Percentiles rank a stretch among this genome's conserved stretches.
These are phyloP conservation scores for Fusarium odoratissimum DNA, from an alignment of 2,329 filamentous ascomycete species.

Conservation along the genomic window DNA sequence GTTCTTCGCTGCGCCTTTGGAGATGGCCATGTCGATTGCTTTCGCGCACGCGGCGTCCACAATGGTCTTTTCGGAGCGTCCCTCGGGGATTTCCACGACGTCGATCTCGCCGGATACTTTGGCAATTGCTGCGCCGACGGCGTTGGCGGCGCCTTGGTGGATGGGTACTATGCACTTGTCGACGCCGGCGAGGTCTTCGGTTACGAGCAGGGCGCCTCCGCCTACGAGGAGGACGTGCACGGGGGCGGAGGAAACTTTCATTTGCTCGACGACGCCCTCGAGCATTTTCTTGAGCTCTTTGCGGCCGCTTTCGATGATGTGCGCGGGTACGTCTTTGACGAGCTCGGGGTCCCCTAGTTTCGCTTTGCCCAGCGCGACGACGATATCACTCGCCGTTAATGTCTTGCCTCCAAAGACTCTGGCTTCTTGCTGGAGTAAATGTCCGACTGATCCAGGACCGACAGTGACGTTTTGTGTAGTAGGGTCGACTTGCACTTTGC, in stretches of 20 bases:
- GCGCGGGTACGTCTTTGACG: conserved; percentile 42
- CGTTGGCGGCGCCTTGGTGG: conserved; percentile 67
- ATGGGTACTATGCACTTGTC: conserved; percentile 62
- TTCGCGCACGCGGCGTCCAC: conserved; percentile 54
- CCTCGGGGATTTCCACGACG: conserved; percentile 59
- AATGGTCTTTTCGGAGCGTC: conserved; percentile 51
- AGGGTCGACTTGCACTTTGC: conserved; percentile 43
- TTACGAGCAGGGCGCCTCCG: conserved; percentile 65
- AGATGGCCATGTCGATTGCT: conserved; percentile 47
- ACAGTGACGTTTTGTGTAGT: conserved; percentile 53
- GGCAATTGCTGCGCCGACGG: conserved; percentile 69
- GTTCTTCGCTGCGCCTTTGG: conserved; percentile 46
- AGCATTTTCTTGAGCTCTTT: conserved; percentile 59
- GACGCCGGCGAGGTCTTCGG: conserved; percentile 61
- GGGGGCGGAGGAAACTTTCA: conserved; percentile 66
- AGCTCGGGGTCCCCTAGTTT: conserved; percentile 48
- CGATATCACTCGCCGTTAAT: conserved; percentile 65
- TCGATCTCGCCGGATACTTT: conserved; percentile 66
- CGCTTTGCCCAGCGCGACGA: conserved; percentile 52
- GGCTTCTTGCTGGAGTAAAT: conserved; percentile 60
- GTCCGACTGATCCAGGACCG: conserved; percentile 68
- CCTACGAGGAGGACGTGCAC: conserved; percentile 67
- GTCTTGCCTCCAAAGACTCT: conserved; percentile 64
- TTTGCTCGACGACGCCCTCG: conserved; percentile 64
- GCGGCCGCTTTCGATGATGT: conserved; percentile 37